Evolutionary conservation across 495 filamentous ascomycete species (phyloP).

Genomic region (Hyaloscypha hepaticicola): DNA sequence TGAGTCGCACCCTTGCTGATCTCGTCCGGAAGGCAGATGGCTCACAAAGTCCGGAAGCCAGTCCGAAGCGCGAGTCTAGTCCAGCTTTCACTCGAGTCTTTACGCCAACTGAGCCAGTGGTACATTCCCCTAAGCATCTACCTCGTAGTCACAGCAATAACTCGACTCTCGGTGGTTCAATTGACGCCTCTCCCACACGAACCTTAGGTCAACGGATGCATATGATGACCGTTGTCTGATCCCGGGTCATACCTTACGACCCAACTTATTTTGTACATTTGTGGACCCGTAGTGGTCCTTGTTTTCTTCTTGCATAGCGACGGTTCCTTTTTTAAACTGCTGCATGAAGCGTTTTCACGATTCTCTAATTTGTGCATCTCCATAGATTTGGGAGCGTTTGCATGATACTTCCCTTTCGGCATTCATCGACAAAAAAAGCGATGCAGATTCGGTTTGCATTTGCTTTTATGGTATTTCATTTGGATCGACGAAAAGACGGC

Average conservation of each 20-base stretch:
- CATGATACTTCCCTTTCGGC: conserved; percentile 11
- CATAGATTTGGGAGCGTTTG: conserved; percentile 19
- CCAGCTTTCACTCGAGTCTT: conserved; percentile 65
- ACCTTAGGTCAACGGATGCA: conserved; percentile 59
- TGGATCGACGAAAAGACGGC: conserved; percentile 6
- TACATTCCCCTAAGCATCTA: conserved; percentile 44
- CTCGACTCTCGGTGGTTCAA: conserved; percentile 49
- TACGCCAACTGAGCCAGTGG: conserved; percentile 46
- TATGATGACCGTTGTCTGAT: conserved; percentile 65
- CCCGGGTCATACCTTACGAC: background rate
- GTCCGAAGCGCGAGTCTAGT: conserved; percentile 52
- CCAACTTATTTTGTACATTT: conserved; percentile 28
- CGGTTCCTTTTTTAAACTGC: conserved; percentile 21
- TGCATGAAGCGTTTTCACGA: conserved; percentile 22
- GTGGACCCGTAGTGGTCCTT: conserved; percentile 6
- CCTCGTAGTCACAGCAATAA: conserved; percentile 52
- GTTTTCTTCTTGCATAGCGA: conserved; percentile 32
- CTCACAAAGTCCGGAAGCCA: conserved; percentile 58
- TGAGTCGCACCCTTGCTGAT: conserved; percentile 72
- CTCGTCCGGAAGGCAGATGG: conserved; percentile 78
- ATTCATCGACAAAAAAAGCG: conserved; percentile 17
- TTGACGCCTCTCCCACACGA: conserved; percentile 47
- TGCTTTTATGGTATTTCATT: conserved; percentile 7
- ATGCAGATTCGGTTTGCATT: conserved; percentile 3
- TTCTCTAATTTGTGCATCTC: conserved; percentile 15